Percentiles rank a stretch among this genome's conserved stretches.
These are phyloP conservation scores for Eremothecium gossypii DNA, from an alignment of 1,139 yeast species.

Conservation along the genomic window DNA sequence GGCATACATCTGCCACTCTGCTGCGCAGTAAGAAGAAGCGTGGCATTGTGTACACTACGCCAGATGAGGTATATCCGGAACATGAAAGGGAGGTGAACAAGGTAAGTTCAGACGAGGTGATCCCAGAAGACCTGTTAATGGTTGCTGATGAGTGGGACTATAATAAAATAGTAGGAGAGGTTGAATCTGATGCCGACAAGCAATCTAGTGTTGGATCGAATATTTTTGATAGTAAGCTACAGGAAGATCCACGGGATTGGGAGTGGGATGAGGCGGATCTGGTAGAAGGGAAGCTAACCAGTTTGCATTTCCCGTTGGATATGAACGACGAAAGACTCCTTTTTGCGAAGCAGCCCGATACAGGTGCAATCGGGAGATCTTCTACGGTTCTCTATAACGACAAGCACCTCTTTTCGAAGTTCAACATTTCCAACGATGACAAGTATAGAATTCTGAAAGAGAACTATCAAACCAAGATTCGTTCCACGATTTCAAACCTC, in stretches of 20 bases:
- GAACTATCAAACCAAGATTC: slow-evolving; percentile 82
- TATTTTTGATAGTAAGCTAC: slow-evolving; percentile 21
- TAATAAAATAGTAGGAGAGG: slow-evolving; percentile 48
- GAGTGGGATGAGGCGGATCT: slow-evolving; percentile 74
- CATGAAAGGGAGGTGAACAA: slow-evolving; percentile 24
- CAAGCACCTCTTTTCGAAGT: slow-evolving; percentile 40
- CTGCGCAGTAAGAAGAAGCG: slow-evolving; percentile 11
- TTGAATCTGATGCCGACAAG: not conserved
- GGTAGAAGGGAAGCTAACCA: slow-evolving; percentile 57
- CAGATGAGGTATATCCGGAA: slow-evolving; percentile 27
- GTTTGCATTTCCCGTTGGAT: slow-evolving; percentile 47
- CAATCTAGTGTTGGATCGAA: slow-evolving; percentile 1
- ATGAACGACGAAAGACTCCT: slow-evolving; percentile 80
- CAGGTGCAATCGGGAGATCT: slow-evolving; percentile 12
- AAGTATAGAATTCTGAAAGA: slow-evolving; percentile 76
- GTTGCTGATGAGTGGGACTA: slow-evolving; percentile 86
- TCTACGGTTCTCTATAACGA: slow-evolving; percentile 17
- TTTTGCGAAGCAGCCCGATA: slow-evolving; percentile 36
- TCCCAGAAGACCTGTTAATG: slow-evolving; percentile 51
- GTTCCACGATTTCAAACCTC: slow-evolving; percentile 87
- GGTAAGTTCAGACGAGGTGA: slow-evolving; percentile 13
- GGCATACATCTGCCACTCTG: slow-evolving; percentile 11
- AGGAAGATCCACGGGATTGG: slow-evolving; percentile 34
- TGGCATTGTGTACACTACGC: slow-evolving; percentile 18
- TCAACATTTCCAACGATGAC: slow-evolving; percentile 80